Evolutionary conservation across 2,329 filamentous ascomycete species (phyloP).

Genomic region (Neophaeococcomyces mojaviensis): DNA sequence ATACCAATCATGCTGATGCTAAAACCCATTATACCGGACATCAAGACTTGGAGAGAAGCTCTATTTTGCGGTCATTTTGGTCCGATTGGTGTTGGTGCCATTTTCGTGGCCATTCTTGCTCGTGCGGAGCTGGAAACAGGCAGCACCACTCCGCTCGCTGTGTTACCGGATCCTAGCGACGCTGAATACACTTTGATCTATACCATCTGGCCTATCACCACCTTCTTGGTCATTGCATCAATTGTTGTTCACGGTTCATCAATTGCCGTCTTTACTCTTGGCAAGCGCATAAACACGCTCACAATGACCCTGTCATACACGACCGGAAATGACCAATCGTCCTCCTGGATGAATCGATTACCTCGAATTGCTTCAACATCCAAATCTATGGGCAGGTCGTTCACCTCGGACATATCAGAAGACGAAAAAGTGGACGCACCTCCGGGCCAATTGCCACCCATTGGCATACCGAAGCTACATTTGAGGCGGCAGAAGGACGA

Average conservation of each 20-base stretch:
- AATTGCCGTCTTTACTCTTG: constrained; percentile 91
- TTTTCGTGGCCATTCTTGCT: constrained; percentile 89
- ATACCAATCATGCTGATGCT: constrained; percentile 89
- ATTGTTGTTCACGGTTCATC: constrained; percentile 98
- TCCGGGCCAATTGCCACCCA: constrained; percentile 63
- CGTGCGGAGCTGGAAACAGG: constrained; percentile 81
- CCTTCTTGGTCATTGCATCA: constrained; percentile 87
- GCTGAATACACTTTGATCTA: constrained; percentile 66
- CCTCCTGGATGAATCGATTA: constrained; percentile 89
- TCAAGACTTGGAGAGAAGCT: constrained; percentile 97
- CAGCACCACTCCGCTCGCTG: constrained; percentile 64
- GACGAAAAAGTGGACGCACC: constrained; percentile 54
- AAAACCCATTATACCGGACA: constrained; percentile 89
- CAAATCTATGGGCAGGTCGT: constrained; percentile 70
- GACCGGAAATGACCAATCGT: constrained; percentile 75
- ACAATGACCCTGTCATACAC: constrained; percentile 96
- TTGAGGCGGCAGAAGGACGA: constrained; percentile 75
- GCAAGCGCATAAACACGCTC: constrained; percentile 95
- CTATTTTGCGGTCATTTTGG: constrained; percentile 96
- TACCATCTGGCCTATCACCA: constrained; percentile 90
- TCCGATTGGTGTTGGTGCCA: constrained; percentile 91
- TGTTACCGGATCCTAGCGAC: constrained; percentile 44
- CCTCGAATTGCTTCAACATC: constrained; percentile 77
- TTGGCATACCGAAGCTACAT: constrained; percentile 67
- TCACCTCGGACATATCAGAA: constrained; percentile 39